Evolutionary conservation across 768 basidiomycete species (phyloP).

Genomic region (Agrocybe chaxingu): DNA sequence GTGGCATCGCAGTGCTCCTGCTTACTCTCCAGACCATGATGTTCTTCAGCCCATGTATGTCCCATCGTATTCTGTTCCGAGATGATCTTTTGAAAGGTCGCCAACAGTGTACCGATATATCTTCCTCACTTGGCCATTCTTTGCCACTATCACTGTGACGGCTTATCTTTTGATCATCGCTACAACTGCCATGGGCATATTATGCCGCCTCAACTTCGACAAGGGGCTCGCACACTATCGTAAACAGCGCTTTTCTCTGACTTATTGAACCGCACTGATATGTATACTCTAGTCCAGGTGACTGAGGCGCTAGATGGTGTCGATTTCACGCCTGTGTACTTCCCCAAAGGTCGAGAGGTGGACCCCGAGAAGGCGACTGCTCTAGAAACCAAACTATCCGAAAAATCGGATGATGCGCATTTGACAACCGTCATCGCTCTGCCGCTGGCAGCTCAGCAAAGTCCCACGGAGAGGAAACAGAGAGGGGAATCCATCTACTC

Average conservation of each 20-base stretch:
- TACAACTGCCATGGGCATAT: constrained; percentile 38
- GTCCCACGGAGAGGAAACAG: constrained; percentile 1
- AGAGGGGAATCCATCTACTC: constrained; percentile 25
- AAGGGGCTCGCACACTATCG: constrained; percentile 52
- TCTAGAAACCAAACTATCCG: background rate
- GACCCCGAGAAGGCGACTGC: constrained; percentile 15
- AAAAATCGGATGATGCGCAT: background rate
- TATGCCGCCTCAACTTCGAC: constrained; percentile 54
- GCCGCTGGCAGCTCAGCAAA: background rate
- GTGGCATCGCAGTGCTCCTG: constrained; percentile 32
- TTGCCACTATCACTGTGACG: constrained; percentile 42
- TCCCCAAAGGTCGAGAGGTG: constrained; percentile 23
- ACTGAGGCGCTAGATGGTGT: constrained; percentile 35
- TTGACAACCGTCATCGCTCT: constrained; percentile 1
- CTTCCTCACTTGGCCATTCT: constrained; percentile 43
- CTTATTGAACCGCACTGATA: background rate
- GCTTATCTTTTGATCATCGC: constrained; percentile 38
- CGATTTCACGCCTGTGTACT: constrained; percentile 41
- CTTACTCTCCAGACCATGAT: constrained; percentile 35
- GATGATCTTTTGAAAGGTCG: background rate
- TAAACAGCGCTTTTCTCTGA: constrained; percentile 22
- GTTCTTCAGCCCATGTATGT: constrained; percentile 41
- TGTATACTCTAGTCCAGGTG: constrained; percentile 30
- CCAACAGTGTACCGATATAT: constrained; percentile 39
- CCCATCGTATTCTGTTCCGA: background rate